Percentiles rank a stretch among this genome's conserved stretches.
These are phyloP conservation scores for Lizanozyma gosingica DNA, from an alignment of 1,139 yeast species.

Conservation along the genomic window DNA sequence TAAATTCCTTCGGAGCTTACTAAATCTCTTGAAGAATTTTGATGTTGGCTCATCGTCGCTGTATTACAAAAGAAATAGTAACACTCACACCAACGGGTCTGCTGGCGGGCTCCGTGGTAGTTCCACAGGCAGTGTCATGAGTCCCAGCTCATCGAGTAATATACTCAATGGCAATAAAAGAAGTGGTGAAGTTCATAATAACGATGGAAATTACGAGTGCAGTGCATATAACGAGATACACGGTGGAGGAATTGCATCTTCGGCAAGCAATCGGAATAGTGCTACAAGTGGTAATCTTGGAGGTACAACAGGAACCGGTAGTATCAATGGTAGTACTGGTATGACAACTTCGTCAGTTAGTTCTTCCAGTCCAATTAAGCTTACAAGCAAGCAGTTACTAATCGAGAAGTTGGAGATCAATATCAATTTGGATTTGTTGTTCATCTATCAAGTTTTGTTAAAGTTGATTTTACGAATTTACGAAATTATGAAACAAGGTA, in stretches of 20 bases:
- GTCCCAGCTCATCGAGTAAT: neutral
- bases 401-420: slow-evolving; percentile 40
- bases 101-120: neutral
- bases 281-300: neutral
- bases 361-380: slow-evolving; percentile 22
- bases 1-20: slow-evolving; percentile 27
- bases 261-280: neutral
- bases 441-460: slow-evolving; percentile 30
- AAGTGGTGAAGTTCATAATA: neutral
- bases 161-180: neutral
- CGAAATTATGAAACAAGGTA: slow-evolving; percentile 14
- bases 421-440: slow-evolving; percentile 31
- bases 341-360: neutral
- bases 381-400: slow-evolving; percentile 33
- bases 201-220: neutral
- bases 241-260: neutral
- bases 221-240: neutral
- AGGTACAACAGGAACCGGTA: neutral
- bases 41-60: slow-evolving; percentile 22
- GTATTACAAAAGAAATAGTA: neutral
- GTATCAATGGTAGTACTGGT: neutral
- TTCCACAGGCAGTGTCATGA: neutral
- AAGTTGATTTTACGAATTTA: slow-evolving; percentile 24
- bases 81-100: neutral
- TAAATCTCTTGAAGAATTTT: slow-evolving; percentile 29